phyloP scores from a whole-genome alignment of 495 filamentous ascomycete genomes.

The Apodospora peruviana region DNA sequence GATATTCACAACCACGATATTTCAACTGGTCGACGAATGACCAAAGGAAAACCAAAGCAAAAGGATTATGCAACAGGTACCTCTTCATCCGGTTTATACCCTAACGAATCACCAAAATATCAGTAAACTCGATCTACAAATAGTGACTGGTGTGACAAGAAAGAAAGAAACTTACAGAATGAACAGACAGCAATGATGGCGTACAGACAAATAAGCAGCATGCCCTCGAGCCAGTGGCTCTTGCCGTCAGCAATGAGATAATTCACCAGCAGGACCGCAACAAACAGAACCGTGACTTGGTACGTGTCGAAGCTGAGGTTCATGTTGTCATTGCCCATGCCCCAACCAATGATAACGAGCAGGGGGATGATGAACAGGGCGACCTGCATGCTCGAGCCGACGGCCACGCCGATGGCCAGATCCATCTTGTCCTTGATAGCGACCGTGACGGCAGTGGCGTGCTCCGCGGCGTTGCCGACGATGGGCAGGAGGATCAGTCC shows the following conservation, averaged over 20 bases:
- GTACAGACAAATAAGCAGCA: constrained; percentile 68
- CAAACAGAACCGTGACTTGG: constrained; percentile 74
- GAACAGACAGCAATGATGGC: constrained; percentile 61
- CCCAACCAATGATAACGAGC: constrained; percentile 76
- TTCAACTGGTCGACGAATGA: too few relatives aligned
- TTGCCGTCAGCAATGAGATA: constrained; percentile 69
- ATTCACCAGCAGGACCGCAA: constrained; percentile 73
- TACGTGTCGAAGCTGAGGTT: constrained; percentile 76
- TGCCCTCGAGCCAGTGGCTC: constrained; percentile 67
- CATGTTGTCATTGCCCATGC: constrained; percentile 63
- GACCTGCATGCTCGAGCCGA: constrained; percentile 85
- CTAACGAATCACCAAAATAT: too few relatives aligned
- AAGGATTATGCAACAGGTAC: too few relatives aligned
- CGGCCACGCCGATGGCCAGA: constrained; percentile 74
- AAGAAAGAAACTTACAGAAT: constrained; percentile 37
- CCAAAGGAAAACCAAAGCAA: not conserved
- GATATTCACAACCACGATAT: too few relatives aligned
- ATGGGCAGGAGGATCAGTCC: constrained; percentile 84
- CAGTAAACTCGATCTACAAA: too few relatives aligned
- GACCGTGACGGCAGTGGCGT: constrained; percentile 81
- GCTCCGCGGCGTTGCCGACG: constrained; percentile 84
- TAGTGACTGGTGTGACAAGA: too few relatives aligned
- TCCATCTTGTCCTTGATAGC: constrained; percentile 92
- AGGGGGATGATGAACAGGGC: constrained; percentile 73
- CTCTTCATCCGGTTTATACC: not conserved